A percentile compares a stretch with the other conserved stretches of the same genome.
Conservation (phyloP, 2,329 filamentous ascomycete genomes). For the Arthrobotrys megalospora region DNA sequence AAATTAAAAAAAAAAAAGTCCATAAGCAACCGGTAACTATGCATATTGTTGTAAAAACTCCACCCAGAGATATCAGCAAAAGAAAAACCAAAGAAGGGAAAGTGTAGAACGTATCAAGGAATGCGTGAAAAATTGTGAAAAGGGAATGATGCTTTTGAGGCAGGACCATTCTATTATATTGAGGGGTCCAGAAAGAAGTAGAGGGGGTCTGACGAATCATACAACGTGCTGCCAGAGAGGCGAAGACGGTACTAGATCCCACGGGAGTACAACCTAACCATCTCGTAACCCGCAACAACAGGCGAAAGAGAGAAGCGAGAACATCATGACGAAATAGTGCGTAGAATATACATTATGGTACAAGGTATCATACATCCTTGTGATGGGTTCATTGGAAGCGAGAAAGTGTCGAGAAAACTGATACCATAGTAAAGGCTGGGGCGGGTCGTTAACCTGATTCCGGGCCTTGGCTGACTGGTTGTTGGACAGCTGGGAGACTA, state of each 20-base stretch:
- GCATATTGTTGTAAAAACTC: constrained; percentile 59
- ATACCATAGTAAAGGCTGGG: not conserved
- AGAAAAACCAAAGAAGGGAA: constrained; percentile 19
- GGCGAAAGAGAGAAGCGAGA: constrained; percentile 24
- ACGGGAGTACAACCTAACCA: not conserved
- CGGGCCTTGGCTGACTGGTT: constrained; percentile 23
- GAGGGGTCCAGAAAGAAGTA: constrained; percentile 41
- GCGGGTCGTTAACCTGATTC: constrained; percentile 48
- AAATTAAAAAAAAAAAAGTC: not conserved
- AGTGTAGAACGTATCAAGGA: constrained; percentile 13
- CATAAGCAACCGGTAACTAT: constrained; percentile 61
- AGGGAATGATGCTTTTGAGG: constrained; percentile 52
- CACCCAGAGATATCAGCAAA: constrained; percentile 57
- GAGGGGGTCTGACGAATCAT: constrained; percentile 50
- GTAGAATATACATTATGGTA: constrained; percentile 61
- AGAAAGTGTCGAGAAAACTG: not conserved
- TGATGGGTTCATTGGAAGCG: constrained; percentile 9
- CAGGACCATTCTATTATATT: constrained; percentile 47
- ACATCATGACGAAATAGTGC: constrained; percentile 48
- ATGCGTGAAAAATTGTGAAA: constrained; percentile 22
- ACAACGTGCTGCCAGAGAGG: constrained; percentile 10
- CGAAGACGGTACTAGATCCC: constrained; percentile 12
- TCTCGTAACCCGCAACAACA: constrained; percentile 11
- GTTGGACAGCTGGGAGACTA: constrained; percentile 16
- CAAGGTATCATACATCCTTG: constrained; percentile 62